Base-by-base conservation (phyloP, 2,329 filamentous ascomycete genomes). In the Ciborinia camelliae region DNA sequence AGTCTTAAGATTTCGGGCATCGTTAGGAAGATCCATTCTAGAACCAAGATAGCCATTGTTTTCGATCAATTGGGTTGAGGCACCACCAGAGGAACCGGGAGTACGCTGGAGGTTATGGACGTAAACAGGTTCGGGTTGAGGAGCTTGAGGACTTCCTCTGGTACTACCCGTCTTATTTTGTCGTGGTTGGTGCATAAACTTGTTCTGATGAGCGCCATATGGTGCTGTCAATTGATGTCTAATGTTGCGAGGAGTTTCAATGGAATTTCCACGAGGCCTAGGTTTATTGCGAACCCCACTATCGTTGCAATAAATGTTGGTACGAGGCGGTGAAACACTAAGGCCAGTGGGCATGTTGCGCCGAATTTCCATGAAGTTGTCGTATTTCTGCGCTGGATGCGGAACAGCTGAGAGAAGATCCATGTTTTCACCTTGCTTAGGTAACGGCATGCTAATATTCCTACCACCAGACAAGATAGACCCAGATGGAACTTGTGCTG, bases 51-150 rank as follows among this genome's bases (percentile, higher is more conserved):
- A 10, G 37, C 35, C 26, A 4, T n/a, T 26, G 4, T 45, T 41
- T 5, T 20, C 47, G 26, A n/a, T 59, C 20, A 3, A 26, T 26
- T 43, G 53, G 12, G 26, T 43, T n/a, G 15, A 47, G 4, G 5
- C 35, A 26, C 41, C 10, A 26, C 8, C 5, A 37, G n/a, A n/a
- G 3, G 32, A 8, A 20, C 18, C 7, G 28, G 43, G 23, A 23
- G 18, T 30, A 28, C 28, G 63, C 41, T 65, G 63, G 5, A 57
- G 23, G 30, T 64, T 66, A 23, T 47, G 64, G 8, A 67, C 37
- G 39, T 67, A 67, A 18, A 67, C 54, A 20, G 64, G 66, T 20
- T 58, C 61, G 12, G 18, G 20, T 6, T 50, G 62, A 39, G 12
- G 4, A 30, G 9, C 45, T 41, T 26, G 35, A 26, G 62, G 62